phyloP scores from a whole-genome alignment of 257 asterid genomes.

The Gardenia jasminoides region DNA sequence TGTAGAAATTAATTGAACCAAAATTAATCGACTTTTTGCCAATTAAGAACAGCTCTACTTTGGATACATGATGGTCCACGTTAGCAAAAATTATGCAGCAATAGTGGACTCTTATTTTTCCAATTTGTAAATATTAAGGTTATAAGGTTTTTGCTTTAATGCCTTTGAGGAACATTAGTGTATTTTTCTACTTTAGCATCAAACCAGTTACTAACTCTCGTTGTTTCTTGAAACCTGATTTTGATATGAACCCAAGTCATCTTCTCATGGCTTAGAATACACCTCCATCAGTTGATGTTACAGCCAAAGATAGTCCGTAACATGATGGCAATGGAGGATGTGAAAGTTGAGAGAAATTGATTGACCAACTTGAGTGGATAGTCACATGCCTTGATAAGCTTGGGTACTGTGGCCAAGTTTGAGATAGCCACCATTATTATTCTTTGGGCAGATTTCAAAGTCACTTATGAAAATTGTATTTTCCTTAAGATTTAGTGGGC shows the following conservation, averaged over 20 bases:
- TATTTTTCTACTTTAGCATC: background rate
- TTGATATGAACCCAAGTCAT: background rate
- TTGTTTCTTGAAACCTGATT: background rate
- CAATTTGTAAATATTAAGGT: background rate
- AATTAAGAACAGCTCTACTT: background rate
- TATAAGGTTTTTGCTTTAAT: background rate
- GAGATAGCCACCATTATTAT: background rate
- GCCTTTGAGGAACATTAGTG: background rate
- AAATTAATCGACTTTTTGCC: background rate
- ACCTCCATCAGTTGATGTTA: background rate
- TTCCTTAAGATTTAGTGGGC: background rate
- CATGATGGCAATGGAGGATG: background rate
- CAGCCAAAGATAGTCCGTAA: background rate
- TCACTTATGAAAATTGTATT: background rate
- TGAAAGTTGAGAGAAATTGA: background rate
- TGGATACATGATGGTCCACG: background rate
- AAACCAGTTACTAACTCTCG: background rate
- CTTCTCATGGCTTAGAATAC: background rate
- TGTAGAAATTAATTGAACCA: background rate
- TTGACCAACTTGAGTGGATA: background rate
- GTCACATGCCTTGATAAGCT: background rate
- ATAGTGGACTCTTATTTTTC: background rate
- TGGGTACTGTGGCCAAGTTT: background rate
- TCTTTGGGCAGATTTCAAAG: background rate
- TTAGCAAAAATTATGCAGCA: background rate